Evolutionary conservation across 176 grass and related monocot species (phyloP), one percentile per base, ranked within the genome.

Genomic region (Triticum timopheevii): DNA sequence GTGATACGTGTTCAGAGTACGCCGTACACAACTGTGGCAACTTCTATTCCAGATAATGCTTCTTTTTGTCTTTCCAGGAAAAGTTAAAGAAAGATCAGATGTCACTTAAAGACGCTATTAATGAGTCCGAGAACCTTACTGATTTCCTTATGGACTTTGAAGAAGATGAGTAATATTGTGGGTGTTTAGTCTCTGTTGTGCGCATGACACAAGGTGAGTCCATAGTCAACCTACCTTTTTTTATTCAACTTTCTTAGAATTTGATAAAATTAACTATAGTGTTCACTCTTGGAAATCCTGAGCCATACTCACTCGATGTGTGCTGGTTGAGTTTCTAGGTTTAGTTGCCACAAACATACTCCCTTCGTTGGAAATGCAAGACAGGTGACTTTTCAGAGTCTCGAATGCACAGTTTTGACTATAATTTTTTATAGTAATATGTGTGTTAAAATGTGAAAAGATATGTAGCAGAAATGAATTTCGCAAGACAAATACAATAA

Each of bases 141-240:
- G 88, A 94, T 90, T 93, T 99, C 36, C 75, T 99, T 79, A 93
- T 96, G 92, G 87, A 99, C 54, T 99, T 96, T 39, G 89, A 94
- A 66, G 92, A 91, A 89, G 90, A 92, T 12, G 92, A 93, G 39
- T 90, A 83, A 87, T 30, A 70, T 61, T 78, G 65, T 67, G 65
- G 76, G 50, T 13, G 30, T 82, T 79, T 24, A 72, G 35, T 77
- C 66, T 56, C 50, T 80, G 68, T 69, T 69, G 5, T 70, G 69
- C 27, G 50, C 47, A 56, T 52, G 34, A 85, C 77, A 85, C 38
- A 58, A 49, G 82, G 77, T 88, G 71, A 77, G 86, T 80, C 67
- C 42, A 64, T 64, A 31, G 49, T 69, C 28, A 88, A 81, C 50
- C 39, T 40, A 85, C 28, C 8, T 30, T 64, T 84, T 36, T 54